Conservation (phyloP, 129 eudicot genomes). For the Escallonia rubra region DNA sequence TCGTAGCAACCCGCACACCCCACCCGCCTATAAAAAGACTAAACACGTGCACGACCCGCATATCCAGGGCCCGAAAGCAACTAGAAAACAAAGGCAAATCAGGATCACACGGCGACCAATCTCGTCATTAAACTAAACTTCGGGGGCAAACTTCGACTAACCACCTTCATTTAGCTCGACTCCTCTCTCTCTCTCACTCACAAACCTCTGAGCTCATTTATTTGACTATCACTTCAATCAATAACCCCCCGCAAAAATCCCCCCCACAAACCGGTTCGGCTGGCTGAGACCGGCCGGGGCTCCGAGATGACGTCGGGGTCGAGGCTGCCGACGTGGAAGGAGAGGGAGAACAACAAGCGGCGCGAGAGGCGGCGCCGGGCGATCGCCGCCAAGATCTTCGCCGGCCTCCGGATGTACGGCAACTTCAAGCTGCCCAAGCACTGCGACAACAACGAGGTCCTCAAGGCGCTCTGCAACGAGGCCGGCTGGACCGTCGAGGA, state of each 20-base stretch:
- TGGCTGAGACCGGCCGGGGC: not conserved
- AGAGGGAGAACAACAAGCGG: slow-evolving; percentile 89
- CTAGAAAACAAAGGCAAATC: not conserved
- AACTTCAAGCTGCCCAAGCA: slow-evolving; percentile 88
- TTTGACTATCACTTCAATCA: not conserved
- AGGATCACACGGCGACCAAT: slow-evolving; percentile 5
- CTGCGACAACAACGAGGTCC: slow-evolving; percentile 89
- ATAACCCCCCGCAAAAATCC: not conserved
- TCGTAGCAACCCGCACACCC: no score
- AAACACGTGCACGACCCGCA: slow-evolving; percentile 53
- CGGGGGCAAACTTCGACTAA: slow-evolving; percentile 4
- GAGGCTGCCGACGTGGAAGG: slow-evolving; percentile 91
- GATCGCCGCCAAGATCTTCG: slow-evolving; percentile 90
- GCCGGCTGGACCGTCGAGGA: slow-evolving; percentile 95
- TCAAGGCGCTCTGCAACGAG: slow-evolving; percentile 79
- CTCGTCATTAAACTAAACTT: slow-evolving; percentile 6
- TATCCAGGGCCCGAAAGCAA: slow-evolving; percentile 9
- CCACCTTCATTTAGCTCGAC: not conserved
- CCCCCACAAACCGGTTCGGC: not conserved
- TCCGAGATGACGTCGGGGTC: slow-evolving; percentile 64
- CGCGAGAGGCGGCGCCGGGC: slow-evolving; percentile 88
- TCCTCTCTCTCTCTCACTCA: not conserved
- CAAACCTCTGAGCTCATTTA: not conserved
- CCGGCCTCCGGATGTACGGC: slow-evolving; percentile 76
- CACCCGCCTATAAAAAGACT: slow-evolving; percentile 21